These are phyloP conservation scores for Alternaria novae-zelandiae DNA, from an alignment of 2,329 filamentous ascomycete genomes.

Conservation along the genomic window DNA sequence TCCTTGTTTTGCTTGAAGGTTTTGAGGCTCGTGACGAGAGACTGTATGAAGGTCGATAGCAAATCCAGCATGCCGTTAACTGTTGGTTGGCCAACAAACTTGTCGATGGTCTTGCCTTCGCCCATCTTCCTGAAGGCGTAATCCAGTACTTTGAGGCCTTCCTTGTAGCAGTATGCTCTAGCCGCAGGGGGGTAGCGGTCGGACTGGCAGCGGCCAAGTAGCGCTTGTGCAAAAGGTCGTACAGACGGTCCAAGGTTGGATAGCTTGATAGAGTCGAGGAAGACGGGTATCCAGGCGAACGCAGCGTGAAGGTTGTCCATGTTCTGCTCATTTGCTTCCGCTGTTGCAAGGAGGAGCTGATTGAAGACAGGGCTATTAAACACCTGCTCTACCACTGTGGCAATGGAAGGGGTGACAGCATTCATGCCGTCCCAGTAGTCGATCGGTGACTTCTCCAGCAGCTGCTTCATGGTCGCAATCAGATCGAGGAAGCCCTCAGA, in stretches of 20 bases:
- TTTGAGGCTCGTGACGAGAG: conserved; percentile 44
- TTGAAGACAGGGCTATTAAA: conserved; percentile 74
- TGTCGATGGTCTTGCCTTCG: conserved; percentile 38
- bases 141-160: conserved; percentile 57
- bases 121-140: conserved; percentile 43
- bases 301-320: conserved; percentile 66
- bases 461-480: conserved; percentile 70
- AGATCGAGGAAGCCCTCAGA: conserved; percentile 68
- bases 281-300: conserved; percentile 78
- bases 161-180: conserved; percentile 66
- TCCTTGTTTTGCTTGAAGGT: conserved; percentile 31
- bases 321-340: conserved; percentile 56
- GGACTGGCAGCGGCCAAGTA: conserved; percentile 71
- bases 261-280: conserved; percentile 77
- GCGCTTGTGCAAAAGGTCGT: conserved; percentile 75
- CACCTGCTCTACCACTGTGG: conserved; percentile 82
- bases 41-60: conserved; percentile 63
- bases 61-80: conserved; percentile 68
- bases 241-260: conserved; percentile 81
- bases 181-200: conserved; percentile 62
- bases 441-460: conserved; percentile 76
- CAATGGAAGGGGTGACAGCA: conserved; percentile 78
- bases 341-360: conserved; percentile 61
- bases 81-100: conserved; percentile 50
- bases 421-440: conserved; percentile 91